A percentile compares a stretch with the other conserved stretches of the same genome.
Conservation (phyloP, 768 basidiomycete species). For the Pisolithus tinctorius region DNA sequence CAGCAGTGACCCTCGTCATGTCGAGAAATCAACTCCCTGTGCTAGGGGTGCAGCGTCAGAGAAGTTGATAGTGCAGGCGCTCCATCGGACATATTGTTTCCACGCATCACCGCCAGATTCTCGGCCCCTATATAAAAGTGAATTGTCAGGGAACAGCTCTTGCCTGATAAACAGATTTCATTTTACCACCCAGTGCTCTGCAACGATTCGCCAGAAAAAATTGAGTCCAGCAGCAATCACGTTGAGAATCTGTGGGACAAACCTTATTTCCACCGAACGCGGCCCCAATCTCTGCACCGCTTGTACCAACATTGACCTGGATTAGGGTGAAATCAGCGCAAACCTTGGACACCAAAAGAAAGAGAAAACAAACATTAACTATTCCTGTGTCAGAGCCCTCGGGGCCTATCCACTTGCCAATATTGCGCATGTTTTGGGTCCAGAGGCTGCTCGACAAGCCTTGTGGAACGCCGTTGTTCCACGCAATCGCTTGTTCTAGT, state of each 20-base stretch:
- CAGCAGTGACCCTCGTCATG: slow-evolving; percentile 24
- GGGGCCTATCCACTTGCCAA: slow-evolving; percentile 92
- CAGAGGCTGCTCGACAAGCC: slow-evolving; percentile 90
- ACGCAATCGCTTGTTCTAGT: slow-evolving; percentile 78
- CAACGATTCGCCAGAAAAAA: slow-evolving; percentile 9
- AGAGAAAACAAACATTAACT: slow-evolving; percentile 61
- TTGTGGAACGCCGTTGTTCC: slow-evolving; percentile 88
- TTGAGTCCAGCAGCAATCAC: slow-evolving; percentile 9
- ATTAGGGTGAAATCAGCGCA: background rate
- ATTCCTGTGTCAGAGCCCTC: slow-evolving; percentile 87
- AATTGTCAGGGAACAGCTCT: slow-evolving; percentile 16
- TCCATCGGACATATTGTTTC: slow-evolving; percentile 95
- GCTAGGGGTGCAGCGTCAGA: slow-evolving; percentile 85
- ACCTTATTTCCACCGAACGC: slow-evolving; percentile 96
- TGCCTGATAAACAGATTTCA: slow-evolving; percentile 10
- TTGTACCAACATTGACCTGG: slow-evolving; percentile 62
- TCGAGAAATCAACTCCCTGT: slow-evolving; percentile 82
- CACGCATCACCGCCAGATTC: slow-evolving; percentile 98
- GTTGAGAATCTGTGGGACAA: slow-evolving; percentile 10
- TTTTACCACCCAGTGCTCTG: slow-evolving; percentile 80
- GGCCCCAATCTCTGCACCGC: slow-evolving; percentile 72
- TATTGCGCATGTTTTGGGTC: slow-evolving; percentile 75
- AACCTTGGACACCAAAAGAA: background rate
- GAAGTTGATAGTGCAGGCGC: slow-evolving; percentile 90
- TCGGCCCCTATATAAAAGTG: slow-evolving; percentile 63